Evolutionary conservation across 495 filamentous ascomycete species (phyloP).

Genomic region (Rhypophila decipiens): DNA sequence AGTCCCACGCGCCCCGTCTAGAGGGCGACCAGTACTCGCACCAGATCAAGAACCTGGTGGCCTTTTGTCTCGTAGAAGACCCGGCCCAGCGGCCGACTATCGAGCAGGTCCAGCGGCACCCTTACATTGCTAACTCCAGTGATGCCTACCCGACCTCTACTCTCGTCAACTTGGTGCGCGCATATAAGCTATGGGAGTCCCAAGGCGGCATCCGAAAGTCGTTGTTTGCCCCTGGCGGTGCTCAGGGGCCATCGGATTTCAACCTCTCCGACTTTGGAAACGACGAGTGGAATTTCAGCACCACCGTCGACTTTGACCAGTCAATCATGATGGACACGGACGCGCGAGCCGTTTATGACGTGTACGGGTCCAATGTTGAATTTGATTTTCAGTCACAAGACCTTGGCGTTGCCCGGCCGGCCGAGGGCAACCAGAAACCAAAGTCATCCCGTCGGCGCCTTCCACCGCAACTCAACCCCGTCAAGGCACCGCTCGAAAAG

Average conservation of each 20-base stretch:
- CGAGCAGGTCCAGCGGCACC: constrained; percentile 57
- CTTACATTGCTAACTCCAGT: constrained; percentile 55
- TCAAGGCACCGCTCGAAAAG: constrained; percentile 48
- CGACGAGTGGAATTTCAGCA: constrained; percentile 91
- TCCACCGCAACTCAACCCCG: constrained; percentile 44
- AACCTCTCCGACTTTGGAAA: constrained; percentile 34
- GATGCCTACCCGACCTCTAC: constrained; percentile 63
- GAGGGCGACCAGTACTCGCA: constrained; percentile 71
- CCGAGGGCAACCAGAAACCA: too few species aligned
- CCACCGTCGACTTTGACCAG: constrained; percentile 75
- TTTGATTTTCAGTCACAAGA: constrained; percentile 39
- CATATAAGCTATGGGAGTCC: constrained; percentile 80
- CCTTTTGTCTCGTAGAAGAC: constrained; percentile 71
- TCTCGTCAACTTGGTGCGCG: constrained; percentile 66
- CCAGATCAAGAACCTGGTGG: constrained; percentile 68
- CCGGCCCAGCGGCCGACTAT: constrained; percentile 68
- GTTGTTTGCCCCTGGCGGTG: constrained; percentile 70
- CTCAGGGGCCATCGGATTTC: constrained; percentile 48
- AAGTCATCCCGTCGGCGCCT: constrained; percentile 36
- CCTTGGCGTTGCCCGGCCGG: constrained; percentile 33
- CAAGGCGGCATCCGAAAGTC: constrained; percentile 78
- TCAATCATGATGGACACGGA: constrained; percentile 42
- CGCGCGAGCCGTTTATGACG: constrained; percentile 43
- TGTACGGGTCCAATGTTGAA: constrained; percentile 43
- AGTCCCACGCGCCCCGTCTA: constrained; percentile 59